Conservation (phyloP, 352 stramenopile genomes). For the Aphanomyces cochlioides region DNA sequence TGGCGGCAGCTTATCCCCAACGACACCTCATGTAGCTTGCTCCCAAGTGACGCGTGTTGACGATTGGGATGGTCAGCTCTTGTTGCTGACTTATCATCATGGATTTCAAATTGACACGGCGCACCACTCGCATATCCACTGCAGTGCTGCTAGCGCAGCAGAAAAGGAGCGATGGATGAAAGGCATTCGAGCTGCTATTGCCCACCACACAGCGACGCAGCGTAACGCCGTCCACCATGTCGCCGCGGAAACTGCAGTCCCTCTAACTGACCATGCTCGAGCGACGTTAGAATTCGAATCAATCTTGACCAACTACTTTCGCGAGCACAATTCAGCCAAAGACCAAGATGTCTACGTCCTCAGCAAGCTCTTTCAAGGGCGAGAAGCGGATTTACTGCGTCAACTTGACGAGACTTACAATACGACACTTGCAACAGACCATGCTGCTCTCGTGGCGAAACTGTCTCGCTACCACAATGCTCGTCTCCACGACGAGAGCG, state of each 20-base stretch:
- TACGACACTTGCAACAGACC: constrained; percentile 23
- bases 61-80: constrained; percentile 59
- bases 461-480: neutral
- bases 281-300: constrained; percentile 14
- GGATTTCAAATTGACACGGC: constrained; percentile 66
- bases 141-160: constrained; percentile 52
- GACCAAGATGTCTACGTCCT: constrained; percentile 43
- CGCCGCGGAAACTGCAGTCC: neutral
- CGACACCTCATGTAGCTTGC: neutral
- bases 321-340: constrained; percentile 59
- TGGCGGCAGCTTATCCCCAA: neutral
- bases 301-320: constrained; percentile 51
- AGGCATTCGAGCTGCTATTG: constrained; percentile 51
- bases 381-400: constrained; percentile 20
- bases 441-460: constrained; percentile 19
- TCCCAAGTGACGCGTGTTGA: constrained; percentile 39
- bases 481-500: neutral
- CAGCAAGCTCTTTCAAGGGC: constrained; percentile 26
- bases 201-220: constrained; percentile 35
- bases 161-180: constrained; percentile 67
- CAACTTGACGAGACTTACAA: constrained; percentile 22
- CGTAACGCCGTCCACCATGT: constrained; percentile 34
- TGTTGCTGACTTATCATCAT: constrained; percentile 66
- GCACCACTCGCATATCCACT: constrained; percentile 52
- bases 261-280: constrained; percentile 18